phyloP scores from a whole-genome alignment of 2,329 filamentous ascomycete species.

The Sclerotiophoma versabilis region DNA sequence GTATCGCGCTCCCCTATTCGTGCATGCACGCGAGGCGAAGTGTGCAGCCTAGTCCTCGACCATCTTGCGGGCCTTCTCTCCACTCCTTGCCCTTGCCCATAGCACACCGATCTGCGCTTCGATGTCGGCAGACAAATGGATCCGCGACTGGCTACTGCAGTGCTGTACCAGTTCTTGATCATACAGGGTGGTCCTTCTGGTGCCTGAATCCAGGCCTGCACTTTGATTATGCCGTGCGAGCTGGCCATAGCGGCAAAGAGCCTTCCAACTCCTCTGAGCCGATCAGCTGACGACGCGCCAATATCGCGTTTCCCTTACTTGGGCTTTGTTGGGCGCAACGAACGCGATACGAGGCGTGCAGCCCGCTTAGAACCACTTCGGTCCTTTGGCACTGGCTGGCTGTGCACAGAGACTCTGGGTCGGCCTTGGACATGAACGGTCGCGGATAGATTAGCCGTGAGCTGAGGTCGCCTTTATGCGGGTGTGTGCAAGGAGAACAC shows the following conservation, averaged over 20 bases:
- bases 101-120: no score
- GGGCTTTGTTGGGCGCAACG: background rate
- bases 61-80: no score
- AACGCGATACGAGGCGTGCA: constrained; percentile 10
- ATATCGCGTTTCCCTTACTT: constrained; percentile 10
- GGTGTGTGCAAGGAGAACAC: no score
- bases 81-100: no score
- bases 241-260: background rate
- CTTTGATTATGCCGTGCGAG: background rate
- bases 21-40: background rate
- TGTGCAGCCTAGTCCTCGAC: background rate
- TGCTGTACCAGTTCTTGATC: background rate
- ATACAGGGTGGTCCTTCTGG: background rate
- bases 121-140: background rate
- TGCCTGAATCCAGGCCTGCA: no score
- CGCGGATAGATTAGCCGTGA: no score
- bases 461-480: no score
- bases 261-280: background rate
- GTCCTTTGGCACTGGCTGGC: no score
- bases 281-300: constrained; percentile 15
- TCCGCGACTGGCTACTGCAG: background rate
- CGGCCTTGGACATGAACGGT: no score
- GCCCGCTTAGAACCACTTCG: no score
- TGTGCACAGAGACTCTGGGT: no score
- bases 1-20: background rate